Evolutionary conservation across 2,329 filamentous ascomycete species (phyloP).

Genomic region (Fusarium torreyae): DNA sequence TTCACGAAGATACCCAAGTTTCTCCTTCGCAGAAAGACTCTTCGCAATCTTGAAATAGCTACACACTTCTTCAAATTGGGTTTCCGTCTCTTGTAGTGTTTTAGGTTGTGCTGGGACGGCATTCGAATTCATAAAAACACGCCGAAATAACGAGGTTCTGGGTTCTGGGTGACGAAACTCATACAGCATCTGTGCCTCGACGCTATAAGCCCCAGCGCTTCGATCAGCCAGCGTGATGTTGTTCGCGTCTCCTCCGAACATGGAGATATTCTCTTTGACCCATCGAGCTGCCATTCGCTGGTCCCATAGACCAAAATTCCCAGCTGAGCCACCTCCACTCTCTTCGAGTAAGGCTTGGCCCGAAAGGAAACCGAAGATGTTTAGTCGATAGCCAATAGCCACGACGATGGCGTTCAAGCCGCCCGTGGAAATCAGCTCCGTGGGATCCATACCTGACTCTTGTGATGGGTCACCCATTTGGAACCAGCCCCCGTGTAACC

Average conservation of each 20-base stretch:
- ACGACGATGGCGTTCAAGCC: background rate
- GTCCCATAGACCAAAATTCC: conserved; percentile 6
- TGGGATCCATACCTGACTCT: too few relatives aligned
- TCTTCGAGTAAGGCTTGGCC: background rate
- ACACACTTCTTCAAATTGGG: background rate
- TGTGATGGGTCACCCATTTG: background rate
- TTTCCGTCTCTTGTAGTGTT: background rate
- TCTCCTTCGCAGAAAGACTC: background rate
- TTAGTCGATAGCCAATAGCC: background rate
- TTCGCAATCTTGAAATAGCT: background rate
- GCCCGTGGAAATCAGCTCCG: background rate
- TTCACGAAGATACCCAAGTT: background rate
- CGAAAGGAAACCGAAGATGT: background rate
- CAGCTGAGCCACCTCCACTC: background rate
- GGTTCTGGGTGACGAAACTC: background rate
- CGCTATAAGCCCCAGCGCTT: conserved; percentile 1
- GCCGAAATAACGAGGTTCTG: background rate
- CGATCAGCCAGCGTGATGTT: background rate
- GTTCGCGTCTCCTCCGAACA: background rate
- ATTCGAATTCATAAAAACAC: conserved; percentile 1
- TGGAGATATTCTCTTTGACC: background rate
- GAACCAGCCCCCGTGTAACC: background rate
- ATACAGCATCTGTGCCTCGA: background rate
- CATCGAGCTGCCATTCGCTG: background rate
- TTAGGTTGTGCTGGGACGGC: background rate